Base-by-base conservation (phyloP, 164 flowering plant genomes). In the Liriodendron chinense region DNA sequence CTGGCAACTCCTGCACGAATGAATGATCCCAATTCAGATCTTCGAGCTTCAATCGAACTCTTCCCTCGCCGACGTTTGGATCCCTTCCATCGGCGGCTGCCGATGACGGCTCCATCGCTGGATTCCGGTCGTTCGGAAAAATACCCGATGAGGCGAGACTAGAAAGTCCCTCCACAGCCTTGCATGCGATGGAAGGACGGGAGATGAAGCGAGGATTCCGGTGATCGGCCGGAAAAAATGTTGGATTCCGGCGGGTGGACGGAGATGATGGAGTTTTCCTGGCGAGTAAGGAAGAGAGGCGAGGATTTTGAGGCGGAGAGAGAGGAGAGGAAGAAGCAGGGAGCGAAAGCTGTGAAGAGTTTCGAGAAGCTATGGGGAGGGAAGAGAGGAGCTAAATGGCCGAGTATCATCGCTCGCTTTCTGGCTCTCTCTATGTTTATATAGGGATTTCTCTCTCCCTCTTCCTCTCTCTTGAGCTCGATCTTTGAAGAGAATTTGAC, bases 11-110 rank as follows among this genome's bases (percentile, higher is more conserved):
- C 47, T 93, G 80, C 61, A 96, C 97, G 76, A 96, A 95, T 0
- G 98, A 96, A 73, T 96, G 84, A 72, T 94, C 99, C 99, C 99
- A 94, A 69, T 87, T 96, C 61, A 96, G 84, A 80, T 94, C 96
- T 68, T 96, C 95, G 4, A 96, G 90, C 75, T 67, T 86, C 84
- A 83, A 74, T 34, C 71, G 74, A 22, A 53, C 76, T 76, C 48
- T 70, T 9, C 47, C 80, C 5, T 53, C 64, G 9, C 73, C 80
- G 68, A 88, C 78, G 20, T 77, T 85, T 70, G 90, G 92, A 65
- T 84, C 88, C 77, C 73, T 89, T 75, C 87, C 75, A 23, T 73
- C 75, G 23, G 76, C 77, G 24, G 94, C 74, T 25, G 87, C 76
- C 9, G 50, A 2, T 22, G 92, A 84, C 26, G 92, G 83, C 18